Conservation (phyloP, 2,329 filamentous ascomycete genomes). For the Herpomyces periplanetae region DNA sequence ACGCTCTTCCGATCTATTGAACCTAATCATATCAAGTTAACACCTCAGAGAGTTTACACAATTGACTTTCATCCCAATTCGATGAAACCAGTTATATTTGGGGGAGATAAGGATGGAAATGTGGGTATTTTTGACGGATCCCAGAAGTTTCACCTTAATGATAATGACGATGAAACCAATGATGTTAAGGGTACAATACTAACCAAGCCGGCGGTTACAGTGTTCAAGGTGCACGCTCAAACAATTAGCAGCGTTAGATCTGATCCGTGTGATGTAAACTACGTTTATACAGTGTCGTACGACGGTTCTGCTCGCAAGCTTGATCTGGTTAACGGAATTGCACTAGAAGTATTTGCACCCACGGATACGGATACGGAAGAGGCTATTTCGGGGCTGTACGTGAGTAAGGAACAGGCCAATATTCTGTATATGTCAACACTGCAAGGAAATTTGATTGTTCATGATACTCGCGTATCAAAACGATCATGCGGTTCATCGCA, state of each 20-base stretch:
- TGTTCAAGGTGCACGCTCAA: slow-evolving; percentile 54
- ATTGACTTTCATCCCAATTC: slow-evolving; percentile 56
- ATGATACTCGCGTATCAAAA: slow-evolving; percentile 25
- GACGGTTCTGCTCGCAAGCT: slow-evolving; percentile 65
- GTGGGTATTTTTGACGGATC: slow-evolving; percentile 68
- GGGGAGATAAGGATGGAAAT: slow-evolving; percentile 68
- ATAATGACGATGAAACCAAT: slow-evolving; percentile 24
- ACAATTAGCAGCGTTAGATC: slow-evolving; percentile 62
- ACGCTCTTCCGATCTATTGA: too few species aligned
- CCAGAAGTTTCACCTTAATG: slow-evolving; percentile 20
- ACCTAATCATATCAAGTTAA: too few species aligned
- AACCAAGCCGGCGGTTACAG: slow-evolving; percentile 42
- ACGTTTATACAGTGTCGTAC: slow-evolving; percentile 53
- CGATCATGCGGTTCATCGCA: slow-evolving; percentile 13
- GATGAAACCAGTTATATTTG: slow-evolving; percentile 58
- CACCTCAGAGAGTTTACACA: too few species aligned
- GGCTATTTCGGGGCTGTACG: slow-evolving; percentile 48
- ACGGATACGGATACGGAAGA: slow-evolving; percentile 24
- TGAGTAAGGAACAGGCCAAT: slow-evolving; percentile 26
- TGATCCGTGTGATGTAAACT: slow-evolving; percentile 26
- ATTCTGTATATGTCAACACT: slow-evolving; percentile 57
- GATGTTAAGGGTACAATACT: too few species aligned
- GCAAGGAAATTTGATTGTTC: slow-evolving; percentile 33
- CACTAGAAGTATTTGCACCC: slow-evolving; percentile 43
- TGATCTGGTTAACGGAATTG: slow-evolving; percentile 39